Evolutionary conservation across 805 yeast genomes (phyloP).

Genomic region (Kodamaea neixiangensis): DNA sequence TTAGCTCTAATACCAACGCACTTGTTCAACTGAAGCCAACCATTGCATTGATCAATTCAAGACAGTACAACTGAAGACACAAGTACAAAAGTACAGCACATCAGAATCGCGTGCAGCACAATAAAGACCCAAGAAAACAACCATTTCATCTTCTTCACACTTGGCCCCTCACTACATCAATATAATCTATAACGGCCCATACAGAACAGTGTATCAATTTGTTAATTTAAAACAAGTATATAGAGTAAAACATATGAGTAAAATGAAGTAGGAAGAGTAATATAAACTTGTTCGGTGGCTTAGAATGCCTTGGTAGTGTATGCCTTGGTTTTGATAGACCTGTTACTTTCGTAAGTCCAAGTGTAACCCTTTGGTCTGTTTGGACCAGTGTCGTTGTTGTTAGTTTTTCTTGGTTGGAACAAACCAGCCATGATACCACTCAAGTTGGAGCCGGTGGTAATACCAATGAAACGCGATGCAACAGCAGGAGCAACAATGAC

Average conservation of each 20-base stretch:
- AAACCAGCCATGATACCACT: conserved; percentile 60
- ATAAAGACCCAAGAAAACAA: too few species aligned
- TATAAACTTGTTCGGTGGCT: conserved; percentile 1
- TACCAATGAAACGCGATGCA: conserved; percentile 60
- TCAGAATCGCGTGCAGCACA: too few species aligned
- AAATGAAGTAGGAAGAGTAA: conserved; percentile 3
- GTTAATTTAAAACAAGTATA: conserved; percentile 4
- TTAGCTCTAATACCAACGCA: too few species aligned
- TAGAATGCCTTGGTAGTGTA: conserved; percentile 57
- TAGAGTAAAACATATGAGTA: conserved; percentile 9
- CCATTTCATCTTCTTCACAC: not conserved
- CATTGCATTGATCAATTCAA: too few species aligned
- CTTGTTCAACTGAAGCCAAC: too few species aligned
- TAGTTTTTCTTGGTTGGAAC: conserved; percentile 84
- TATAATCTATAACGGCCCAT: not conserved
- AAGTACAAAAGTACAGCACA: too few species aligned
- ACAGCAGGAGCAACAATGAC: conserved; percentile 91
- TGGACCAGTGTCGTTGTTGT: conserved; percentile 81
- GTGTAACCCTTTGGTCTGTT: conserved; percentile 35
- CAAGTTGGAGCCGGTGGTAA: conserved; percentile 34
- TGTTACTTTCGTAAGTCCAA: conserved; percentile 50
- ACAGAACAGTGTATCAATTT: not conserved
- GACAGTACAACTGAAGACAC: too few species aligned
- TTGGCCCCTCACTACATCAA: too few species aligned
- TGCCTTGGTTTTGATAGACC: conserved; percentile 52